Percentiles rank a stretch among this genome's conserved stretches.
These are phyloP conservation scores for Wickerhamomyces strasburgensis DNA, from an alignment of 805 yeast genomes.

Conservation along the genomic window DNA sequence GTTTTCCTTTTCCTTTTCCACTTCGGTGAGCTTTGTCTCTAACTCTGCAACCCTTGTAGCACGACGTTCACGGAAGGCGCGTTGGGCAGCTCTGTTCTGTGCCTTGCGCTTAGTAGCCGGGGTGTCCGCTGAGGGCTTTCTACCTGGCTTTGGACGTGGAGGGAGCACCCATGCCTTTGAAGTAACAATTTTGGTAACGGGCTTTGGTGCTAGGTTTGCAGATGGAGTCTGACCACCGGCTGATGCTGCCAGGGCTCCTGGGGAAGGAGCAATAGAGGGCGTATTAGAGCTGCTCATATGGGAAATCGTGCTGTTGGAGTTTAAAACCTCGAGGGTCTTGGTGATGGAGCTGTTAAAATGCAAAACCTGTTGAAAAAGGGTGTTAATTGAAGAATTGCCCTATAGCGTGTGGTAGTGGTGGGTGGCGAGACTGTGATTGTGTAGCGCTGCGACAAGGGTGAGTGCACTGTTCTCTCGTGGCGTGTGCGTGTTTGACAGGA, in stretches of 20 bases:
- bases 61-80: slow-evolving; percentile 84
- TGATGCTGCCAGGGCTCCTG: slow-evolving; percentile 4
- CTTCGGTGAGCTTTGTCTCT: slow-evolving; percentile 60
- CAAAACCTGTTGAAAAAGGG: too few species aligned
- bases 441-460: neutral
- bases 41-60: slow-evolving; percentile 78
- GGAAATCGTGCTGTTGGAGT: too few species aligned
- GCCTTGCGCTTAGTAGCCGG: slow-evolving; percentile 86
- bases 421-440: neutral
- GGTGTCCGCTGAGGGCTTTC: slow-evolving; percentile 60
- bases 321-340: too few species aligned
- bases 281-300: slow-evolving; percentile 7
- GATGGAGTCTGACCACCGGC: too few species aligned
- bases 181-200: slow-evolving; percentile 47
- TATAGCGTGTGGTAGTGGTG: too few species aligned
- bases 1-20: slow-evolving; percentile 60
- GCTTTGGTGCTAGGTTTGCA: slow-evolving; percentile 10
- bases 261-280: slow-evolving; percentile 22
- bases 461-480: too few species aligned
- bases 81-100: slow-evolving; percentile 89
- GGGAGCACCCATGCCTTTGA: slow-evolving; percentile 77
- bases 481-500: too few species aligned
- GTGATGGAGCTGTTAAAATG: too few species aligned
- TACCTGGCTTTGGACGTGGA: slow-evolving; percentile 71
- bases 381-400: too few species aligned